phyloP scores from a whole-genome alignment of 2,329 filamentous ascomycete genomes.

The Neopestalotiopsis sp. region DNA sequence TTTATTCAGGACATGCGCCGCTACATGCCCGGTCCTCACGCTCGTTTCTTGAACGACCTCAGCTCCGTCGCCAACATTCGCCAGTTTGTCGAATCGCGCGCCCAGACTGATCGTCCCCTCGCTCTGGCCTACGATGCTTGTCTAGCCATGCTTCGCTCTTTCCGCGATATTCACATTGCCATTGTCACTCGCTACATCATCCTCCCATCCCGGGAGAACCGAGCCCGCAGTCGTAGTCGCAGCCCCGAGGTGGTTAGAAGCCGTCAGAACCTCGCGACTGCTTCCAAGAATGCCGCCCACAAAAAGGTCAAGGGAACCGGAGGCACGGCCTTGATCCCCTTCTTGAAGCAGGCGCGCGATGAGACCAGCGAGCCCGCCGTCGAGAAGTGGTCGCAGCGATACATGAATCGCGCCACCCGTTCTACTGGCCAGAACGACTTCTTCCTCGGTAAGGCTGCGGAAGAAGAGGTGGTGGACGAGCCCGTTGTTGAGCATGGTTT shows the following conservation, averaged over 20 bases:
- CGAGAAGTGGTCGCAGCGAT: constrained; percentile 63
- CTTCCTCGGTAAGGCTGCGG: constrained; percentile 60
- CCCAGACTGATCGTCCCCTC: constrained; percentile 65
- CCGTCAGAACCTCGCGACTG: constrained; percentile 65
- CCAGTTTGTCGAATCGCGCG: constrained; percentile 72
- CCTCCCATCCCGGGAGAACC: constrained; percentile 78
- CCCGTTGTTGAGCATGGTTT: constrained; percentile 59
- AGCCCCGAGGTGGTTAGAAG: constrained; percentile 52
- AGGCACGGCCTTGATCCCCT: constrained; percentile 91
- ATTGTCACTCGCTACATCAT: constrained; percentile 97
- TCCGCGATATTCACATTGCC: constrained; percentile 94
- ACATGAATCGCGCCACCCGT: constrained; percentile 60
- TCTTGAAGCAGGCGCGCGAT: constrained; percentile 94
- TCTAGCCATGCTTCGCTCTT: constrained; percentile 69
- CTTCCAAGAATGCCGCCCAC: constrained; percentile 53
- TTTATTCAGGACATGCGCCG: constrained; percentile 97
- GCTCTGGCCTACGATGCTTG: constrained; percentile 89
- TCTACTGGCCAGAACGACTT: constrained; percentile 60
- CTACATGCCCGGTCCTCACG: constrained; percentile 95
- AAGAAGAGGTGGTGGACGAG: constrained; percentile 35
- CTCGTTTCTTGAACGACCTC: constrained; percentile 85
- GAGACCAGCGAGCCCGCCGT: constrained; percentile 95
- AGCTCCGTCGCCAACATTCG: constrained; percentile 84
- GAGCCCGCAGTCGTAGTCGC: constrained; percentile 66
- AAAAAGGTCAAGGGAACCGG: constrained; percentile 84